These are phyloP conservation scores for Colletotrichum orchidophilum DNA, from an alignment of 2,329 filamentous ascomycete genomes.

Conservation along the genomic window DNA sequence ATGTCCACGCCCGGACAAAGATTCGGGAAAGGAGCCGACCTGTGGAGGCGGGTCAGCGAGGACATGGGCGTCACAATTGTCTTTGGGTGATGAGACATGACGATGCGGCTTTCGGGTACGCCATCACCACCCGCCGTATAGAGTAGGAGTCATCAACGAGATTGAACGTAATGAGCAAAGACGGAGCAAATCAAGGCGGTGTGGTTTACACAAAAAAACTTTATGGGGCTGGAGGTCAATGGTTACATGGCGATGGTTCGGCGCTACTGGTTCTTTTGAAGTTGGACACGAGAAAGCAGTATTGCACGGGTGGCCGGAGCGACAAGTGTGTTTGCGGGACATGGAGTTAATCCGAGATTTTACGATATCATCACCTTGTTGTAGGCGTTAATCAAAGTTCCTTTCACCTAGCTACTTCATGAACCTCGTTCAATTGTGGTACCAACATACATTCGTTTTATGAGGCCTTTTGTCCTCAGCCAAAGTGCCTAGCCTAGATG, in stretches of 20 bases:
- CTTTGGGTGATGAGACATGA: conserved; percentile 60
- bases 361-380: not conserved
- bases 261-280: conserved; percentile 6
- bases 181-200: not conserved
- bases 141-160: not conserved
- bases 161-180: conserved; percentile 2
- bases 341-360: not conserved
- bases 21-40: conserved; percentile 45
- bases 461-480: no score
- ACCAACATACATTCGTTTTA: not conserved
- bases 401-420: not conserved
- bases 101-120: not conserved
- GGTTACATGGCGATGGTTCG: not conserved
- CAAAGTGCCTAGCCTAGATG: no score
- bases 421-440: not conserved
- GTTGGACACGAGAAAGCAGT: not conserved
- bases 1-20: conserved; percentile 26
- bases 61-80: conserved; percentile 69
- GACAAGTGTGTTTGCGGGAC: not conserved
- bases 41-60: conserved; percentile 66
- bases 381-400: not conserved
- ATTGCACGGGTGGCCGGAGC: not conserved
- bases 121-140: not conserved
- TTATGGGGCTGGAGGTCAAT: not conserved
- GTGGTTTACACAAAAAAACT: conserved; percentile 25